These are phyloP conservation scores for Dactylis glomerata DNA, from an alignment of 176 grass and related monocot genomes.

Conservation along the genomic window DNA sequence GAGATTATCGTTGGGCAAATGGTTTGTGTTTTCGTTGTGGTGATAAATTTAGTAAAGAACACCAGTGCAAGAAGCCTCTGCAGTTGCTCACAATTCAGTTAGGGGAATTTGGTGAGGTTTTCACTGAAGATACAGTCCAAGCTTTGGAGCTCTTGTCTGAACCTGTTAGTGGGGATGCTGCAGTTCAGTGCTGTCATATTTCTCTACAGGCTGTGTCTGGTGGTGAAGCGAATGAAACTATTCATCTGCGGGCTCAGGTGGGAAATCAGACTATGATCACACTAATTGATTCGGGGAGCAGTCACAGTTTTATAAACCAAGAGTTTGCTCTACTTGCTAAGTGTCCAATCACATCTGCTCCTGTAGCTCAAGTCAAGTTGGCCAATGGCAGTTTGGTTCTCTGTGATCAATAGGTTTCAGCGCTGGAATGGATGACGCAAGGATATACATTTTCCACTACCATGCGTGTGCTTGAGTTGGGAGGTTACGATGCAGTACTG, in stretches of 20 bases:
- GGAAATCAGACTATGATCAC: not conserved
- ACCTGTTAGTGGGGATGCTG: not conserved
- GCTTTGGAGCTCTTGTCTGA: not conserved
- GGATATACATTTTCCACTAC: not conserved
- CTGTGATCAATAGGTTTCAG: not conserved
- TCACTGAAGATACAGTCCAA: not conserved
- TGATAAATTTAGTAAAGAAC: not conserved
- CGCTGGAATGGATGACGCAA: not conserved
- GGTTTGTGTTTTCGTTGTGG: not conserved
- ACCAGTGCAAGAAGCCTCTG: not conserved
- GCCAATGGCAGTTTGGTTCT: not conserved
- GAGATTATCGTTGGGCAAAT: not conserved
- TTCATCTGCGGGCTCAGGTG: not conserved
- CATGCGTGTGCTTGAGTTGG: not conserved
- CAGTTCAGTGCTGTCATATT: not conserved
- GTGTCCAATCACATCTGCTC: not conserved
- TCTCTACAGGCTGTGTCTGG: not conserved
- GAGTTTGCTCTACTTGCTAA: not conserved
- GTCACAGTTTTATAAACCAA: not conserved
- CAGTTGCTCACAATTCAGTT: not conserved
- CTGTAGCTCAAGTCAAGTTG: not conserved
- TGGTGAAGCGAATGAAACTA: not conserved
- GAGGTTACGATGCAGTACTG: not conserved
- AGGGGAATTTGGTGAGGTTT: not conserved
- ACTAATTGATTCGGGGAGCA: not conserved